phyloP scores from a whole-genome alignment of 2,329 filamentous ascomycete species.

The Didymella pomorum region DNA sequence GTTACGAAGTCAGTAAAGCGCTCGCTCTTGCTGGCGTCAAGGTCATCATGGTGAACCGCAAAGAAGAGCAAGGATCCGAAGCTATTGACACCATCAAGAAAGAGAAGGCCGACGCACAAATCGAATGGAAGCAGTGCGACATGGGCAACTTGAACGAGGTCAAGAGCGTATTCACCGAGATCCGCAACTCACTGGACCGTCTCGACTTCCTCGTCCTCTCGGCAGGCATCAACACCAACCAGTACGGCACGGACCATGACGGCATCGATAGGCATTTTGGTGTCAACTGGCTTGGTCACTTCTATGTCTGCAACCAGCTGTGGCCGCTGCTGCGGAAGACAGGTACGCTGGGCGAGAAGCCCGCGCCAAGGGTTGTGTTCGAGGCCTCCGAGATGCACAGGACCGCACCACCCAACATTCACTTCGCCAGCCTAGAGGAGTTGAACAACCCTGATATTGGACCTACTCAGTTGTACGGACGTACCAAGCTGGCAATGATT shows the following conservation, averaged over 20 bases:
- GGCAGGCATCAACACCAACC: constrained; percentile 56
- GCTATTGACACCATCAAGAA: constrained; percentile 49
- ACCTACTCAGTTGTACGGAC: neutral
- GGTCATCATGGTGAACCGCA: constrained; percentile 43
- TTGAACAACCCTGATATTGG: neutral
- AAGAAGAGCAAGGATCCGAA: constrained; percentile 52
- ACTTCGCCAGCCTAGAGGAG: neutral
- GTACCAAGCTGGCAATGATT: constrained; percentile 33
- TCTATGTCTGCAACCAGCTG: neutral
- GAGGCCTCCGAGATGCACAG: neutral
- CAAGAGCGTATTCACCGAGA: constrained; percentile 46
- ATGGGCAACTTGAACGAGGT: neutral
- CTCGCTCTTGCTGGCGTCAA: constrained; percentile 26
- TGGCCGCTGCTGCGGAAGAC: neutral
- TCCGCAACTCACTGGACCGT: constrained; percentile 49
- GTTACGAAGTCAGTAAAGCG: constrained; percentile 24
- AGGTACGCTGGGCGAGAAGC: neutral
- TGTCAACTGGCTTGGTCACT: neutral
- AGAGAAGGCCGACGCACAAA: constrained; percentile 29
- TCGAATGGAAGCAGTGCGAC: neutral
- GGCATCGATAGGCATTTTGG: constrained; percentile 52
- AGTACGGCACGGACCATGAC: constrained; percentile 49
- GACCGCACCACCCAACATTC: neutral
- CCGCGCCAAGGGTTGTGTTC: neutral
- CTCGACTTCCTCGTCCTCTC: constrained; percentile 56